These are phyloP conservation scores for Cunninghamia lanceolata DNA, from an alignment of 75 land plant species.

Conservation along the genomic window DNA sequence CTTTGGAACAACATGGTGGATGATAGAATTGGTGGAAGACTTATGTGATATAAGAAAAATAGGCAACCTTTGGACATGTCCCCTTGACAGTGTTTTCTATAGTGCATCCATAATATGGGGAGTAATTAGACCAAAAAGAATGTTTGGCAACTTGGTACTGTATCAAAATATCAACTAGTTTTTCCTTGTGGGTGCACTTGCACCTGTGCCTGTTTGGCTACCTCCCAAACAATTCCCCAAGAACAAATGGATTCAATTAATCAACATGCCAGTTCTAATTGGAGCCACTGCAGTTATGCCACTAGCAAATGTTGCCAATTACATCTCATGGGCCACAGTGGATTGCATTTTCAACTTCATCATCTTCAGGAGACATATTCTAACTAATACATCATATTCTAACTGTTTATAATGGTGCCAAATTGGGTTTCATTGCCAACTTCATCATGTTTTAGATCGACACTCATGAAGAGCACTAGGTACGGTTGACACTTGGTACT, in stretches of 20 bases:
- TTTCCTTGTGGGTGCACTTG: constrained; percentile 51
- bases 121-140: constrained; percentile 44
- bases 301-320: constrained; percentile 52
- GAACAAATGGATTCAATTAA: constrained; percentile 38
- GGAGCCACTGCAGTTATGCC: constrained; percentile 52
- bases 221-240: constrained; percentile 31
- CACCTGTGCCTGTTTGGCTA: constrained; percentile 49
- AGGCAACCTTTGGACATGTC: constrained; percentile 56
- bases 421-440: too few relatives aligned
- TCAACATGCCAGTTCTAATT: constrained; percentile 53
- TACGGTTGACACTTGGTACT: too few relatives aligned
- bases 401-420: too few relatives aligned
- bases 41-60: constrained; percentile 31
- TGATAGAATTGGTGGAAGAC: constrained; percentile 29
- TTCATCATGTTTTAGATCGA: too few relatives aligned
- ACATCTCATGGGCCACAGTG: constrained; percentile 42
- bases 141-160: constrained; percentile 42
- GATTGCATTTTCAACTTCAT: too few relatives aligned
- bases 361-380: too few relatives aligned
- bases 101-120: too few relatives aligned
- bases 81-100: constrained; percentile 33
- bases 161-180: constrained; percentile 46
- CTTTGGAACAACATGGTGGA: constrained; percentile 58
- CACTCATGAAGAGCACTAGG: too few relatives aligned
- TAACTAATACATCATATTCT: too few relatives aligned